These are phyloP conservation scores for Starmerella bacillaris DNA, from an alignment of 805 yeast species.

Conservation along the genomic window DNA sequence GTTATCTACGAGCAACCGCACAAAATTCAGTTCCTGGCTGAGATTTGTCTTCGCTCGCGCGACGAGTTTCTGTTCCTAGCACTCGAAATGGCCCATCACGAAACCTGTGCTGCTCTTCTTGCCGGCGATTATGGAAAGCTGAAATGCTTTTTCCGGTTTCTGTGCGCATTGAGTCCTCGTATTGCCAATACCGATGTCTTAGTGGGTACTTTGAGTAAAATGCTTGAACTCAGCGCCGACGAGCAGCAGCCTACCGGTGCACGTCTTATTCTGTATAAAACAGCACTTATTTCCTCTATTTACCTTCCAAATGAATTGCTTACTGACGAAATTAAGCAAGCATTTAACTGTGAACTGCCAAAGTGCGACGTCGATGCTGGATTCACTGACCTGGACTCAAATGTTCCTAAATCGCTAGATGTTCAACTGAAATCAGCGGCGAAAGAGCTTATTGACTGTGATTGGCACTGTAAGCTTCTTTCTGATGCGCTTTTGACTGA, in stretches of 20 bases:
- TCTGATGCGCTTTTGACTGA: not conserved
- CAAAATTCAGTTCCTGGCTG: constrained; percentile 45
- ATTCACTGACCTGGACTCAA: not conserved
- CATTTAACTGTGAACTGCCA: constrained; percentile 2
- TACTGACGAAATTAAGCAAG: constrained; percentile 4
- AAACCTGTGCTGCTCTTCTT: constrained; percentile 39
- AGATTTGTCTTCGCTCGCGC: not conserved
- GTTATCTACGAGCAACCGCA: constrained; percentile 79
- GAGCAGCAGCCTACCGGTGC: not conserved
- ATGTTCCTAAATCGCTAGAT: too few relatives aligned
- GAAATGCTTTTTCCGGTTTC: constrained; percentile 52
- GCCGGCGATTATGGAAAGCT: constrained; percentile 40
- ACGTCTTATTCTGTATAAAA: constrained; percentile 6
- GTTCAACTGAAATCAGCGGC: too few relatives aligned
- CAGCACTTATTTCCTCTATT: constrained; percentile 11
- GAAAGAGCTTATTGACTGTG: not conserved
- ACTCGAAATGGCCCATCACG: constrained; percentile 48
- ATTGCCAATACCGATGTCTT: constrained; percentile 32
- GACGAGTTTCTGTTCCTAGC: constrained; percentile 48
- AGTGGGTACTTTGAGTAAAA: constrained; percentile 15
- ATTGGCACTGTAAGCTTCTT: not conserved
- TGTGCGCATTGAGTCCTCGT: constrained; percentile 47
- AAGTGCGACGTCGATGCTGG: not conserved
- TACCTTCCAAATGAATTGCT: constrained; percentile 9
- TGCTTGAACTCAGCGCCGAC: constrained; percentile 1